Evolutionary conservation across 306 rosid species (phyloP).

Genomic region (Prunus fruticosa): DNA sequence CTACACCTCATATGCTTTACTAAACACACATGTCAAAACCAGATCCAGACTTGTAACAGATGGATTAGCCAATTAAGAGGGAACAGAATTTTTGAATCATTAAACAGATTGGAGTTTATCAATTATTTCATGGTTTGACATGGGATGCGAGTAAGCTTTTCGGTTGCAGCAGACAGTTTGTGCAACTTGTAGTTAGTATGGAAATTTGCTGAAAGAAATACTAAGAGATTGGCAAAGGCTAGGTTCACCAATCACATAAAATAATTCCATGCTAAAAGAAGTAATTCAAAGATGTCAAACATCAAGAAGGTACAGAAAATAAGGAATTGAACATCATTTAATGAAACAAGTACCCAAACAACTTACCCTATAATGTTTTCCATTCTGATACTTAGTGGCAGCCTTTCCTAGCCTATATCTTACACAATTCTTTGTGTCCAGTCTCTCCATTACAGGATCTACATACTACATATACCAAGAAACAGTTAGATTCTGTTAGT

Average conservation of each 20-base stretch:
- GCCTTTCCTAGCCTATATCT: conserved; percentile 80
- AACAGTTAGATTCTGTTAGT: conserved; percentile 19
- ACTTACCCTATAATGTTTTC: conserved; percentile 88
- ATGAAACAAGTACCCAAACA: conserved; percentile 16
- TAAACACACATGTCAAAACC: neutral
- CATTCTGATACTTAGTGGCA: conserved; percentile 88
- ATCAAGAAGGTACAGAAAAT: neutral
- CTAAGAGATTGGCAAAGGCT: neutral
- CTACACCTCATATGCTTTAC: conserved; percentile 8
- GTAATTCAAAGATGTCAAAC: neutral
- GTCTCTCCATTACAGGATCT: conserved; percentile 88
- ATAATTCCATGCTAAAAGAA: neutral
- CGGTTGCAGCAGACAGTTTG: neutral
- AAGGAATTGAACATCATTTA: conserved; percentile 4
- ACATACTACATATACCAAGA: conserved; percentile 64
- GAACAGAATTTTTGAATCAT: neutral
- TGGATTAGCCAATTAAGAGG: neutral
- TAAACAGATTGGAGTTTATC: neutral
- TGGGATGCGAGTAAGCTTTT: neutral
- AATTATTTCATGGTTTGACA: conserved; percentile 2
- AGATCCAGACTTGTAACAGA: neutral
- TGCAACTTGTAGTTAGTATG: too few species aligned
- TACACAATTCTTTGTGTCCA: conserved; percentile 83
- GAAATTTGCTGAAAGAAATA: neutral
- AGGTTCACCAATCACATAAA: neutral